Evolutionary conservation across 257 asterid species (phyloP).

Genomic region (Gardenia jasminoides): DNA sequence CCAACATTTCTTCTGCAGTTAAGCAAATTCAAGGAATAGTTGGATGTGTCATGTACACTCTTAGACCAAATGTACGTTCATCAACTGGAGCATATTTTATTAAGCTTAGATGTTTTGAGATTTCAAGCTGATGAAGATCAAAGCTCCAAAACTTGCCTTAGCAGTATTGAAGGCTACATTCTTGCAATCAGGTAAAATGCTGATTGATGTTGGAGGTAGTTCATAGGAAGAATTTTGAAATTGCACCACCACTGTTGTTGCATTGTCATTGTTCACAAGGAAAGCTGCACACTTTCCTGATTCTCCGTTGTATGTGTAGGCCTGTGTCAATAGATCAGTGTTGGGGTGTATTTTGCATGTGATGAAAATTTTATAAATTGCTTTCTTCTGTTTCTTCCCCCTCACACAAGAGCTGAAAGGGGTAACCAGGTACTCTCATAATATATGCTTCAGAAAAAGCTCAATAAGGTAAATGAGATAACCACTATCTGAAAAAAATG

Average conservation of each 20-base stretch:
- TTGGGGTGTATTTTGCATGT: background rate
- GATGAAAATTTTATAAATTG: background rate
- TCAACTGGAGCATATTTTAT: background rate
- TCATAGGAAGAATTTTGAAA: conserved; percentile 46
- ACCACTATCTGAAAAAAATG: background rate
- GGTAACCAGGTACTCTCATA: too few species aligned
- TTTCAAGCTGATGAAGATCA: background rate
- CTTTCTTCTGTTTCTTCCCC: background rate
- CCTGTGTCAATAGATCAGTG: conserved; percentile 36
- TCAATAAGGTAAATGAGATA: too few species aligned
- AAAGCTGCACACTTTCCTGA: conserved; percentile 75
- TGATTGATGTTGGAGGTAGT: conserved; percentile 68
- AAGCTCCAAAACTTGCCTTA: conserved; percentile 44
- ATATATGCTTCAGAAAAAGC: too few species aligned
- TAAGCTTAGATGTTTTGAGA: background rate
- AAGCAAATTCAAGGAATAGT: too few species aligned
- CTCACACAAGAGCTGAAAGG: too few species aligned
- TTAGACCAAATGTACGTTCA: background rate
- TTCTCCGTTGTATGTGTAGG: conserved; percentile 45
- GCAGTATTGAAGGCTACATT: conserved; percentile 76
- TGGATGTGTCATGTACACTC: too few species aligned
- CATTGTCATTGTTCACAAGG: conserved; percentile 55
- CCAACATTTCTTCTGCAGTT: too few species aligned
- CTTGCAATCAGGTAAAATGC: conserved; percentile 86
- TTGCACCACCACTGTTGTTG: conserved; percentile 32